These are phyloP conservation scores for Solanum phureja DNA, from an alignment of 257 asterid species.

Conservation along the genomic window DNA sequence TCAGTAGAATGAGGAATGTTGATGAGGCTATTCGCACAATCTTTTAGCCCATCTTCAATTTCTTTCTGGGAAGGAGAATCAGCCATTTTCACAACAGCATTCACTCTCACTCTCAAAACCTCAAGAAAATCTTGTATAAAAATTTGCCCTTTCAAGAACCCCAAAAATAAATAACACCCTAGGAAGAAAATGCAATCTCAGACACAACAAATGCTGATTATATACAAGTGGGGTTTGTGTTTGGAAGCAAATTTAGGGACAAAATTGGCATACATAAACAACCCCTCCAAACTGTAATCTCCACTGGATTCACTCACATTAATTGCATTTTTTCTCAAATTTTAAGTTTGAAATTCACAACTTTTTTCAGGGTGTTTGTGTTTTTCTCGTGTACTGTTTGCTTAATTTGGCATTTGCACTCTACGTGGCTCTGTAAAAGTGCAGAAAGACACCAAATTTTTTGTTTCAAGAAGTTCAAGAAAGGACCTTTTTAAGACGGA, in stretches of 20 bases:
- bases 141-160: background rate
- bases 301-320: background rate
- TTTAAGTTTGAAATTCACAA: background rate
- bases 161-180: background rate
- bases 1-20: background rate
- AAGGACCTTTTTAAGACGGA: background rate
- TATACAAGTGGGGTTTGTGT: background rate
- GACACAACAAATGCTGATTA: background rate
- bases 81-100: background rate
- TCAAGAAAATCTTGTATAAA: background rate
- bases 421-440: background rate
- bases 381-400: background rate
- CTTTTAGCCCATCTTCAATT: background rate
- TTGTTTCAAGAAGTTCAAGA: background rate
- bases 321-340: background rate
- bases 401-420: background rate
- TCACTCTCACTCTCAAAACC: background rate
- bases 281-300: background rate
- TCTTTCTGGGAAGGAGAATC: background rate
- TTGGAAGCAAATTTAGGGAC: background rate
- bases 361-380: background rate
- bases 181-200: background rate
- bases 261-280: background rate
- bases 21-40: background rate
- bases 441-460: background rate